Percentiles rank a stretch among this genome's conserved stretches.
Evolutionary conservation across 306 rosid genomes (phyloP).

Genomic region (Cajanus cajan): DNA sequence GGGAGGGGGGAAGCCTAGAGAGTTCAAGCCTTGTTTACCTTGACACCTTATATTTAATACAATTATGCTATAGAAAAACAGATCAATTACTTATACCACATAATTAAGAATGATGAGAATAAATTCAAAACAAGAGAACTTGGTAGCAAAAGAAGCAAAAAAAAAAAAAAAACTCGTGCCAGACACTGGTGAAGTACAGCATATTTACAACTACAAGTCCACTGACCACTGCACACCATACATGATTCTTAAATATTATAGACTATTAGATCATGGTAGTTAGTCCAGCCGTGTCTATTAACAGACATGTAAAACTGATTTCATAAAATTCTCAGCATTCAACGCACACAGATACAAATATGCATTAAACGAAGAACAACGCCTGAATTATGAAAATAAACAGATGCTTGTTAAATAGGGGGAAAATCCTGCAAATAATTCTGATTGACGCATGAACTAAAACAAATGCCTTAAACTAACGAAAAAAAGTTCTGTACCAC

Average conservation of each 20-base stretch:
- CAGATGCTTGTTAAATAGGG: not conserved
- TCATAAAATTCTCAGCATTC: not conserved
- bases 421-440: conserved; percentile 2
- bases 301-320: not conserved
- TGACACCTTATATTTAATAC: not conserved
- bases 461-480: not conserved
- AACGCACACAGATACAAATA: not conserved
- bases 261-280: not conserved
- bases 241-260: not conserved
- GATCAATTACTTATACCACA: not conserved
- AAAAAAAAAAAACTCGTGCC: not conserved
- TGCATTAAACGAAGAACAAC: not conserved
- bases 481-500: not conserved
- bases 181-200: not conserved
- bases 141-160: not conserved
- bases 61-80: not conserved
- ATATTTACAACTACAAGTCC: not conserved
- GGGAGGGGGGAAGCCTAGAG: not conserved
- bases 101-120: not conserved
- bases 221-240: not conserved
- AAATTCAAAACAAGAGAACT: not conserved
- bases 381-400: not conserved
- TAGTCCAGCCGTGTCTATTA: not conserved
- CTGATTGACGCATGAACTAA: not conserved
- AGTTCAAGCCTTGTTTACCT: not conserved